Evolutionary conservation across 176 grass and related monocot genomes (phyloP).

Genomic region (Oryza officinalis): DNA sequence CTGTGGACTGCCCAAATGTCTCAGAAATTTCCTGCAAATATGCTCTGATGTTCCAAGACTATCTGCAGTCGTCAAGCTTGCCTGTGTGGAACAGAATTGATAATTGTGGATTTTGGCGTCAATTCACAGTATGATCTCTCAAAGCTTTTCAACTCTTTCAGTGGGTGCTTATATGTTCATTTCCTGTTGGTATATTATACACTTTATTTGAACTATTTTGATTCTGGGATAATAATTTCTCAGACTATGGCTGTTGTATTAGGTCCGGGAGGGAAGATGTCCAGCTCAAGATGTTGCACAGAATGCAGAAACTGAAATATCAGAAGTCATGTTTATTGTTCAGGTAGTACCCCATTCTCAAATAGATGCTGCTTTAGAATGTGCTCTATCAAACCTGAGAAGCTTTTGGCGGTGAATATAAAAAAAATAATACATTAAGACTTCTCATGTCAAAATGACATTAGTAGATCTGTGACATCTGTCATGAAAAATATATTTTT

Average conservation of each 20-base stretch:
- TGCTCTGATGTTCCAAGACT: conserved; percentile 83
- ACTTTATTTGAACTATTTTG: neutral
- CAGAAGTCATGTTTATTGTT: conserved; percentile 96
- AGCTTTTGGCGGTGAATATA: neutral
- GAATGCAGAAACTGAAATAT: conserved; percentile 51
- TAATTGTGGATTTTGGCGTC: conserved; percentile 97
- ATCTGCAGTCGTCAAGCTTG: conserved; percentile 64
- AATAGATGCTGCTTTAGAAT: neutral
- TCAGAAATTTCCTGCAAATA: conserved; percentile 74
- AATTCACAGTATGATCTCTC: conserved; percentile 66
- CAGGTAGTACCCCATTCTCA: conserved; percentile 48
- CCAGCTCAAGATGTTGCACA: conserved; percentile 39
- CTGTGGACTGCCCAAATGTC: conserved; percentile 88
- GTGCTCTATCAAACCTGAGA: neutral
- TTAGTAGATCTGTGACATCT: neutral
- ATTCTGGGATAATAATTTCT: neutral
- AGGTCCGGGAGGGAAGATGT: conserved; percentile 94
- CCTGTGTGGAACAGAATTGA: conserved; percentile 82
- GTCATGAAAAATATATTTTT: neutral
- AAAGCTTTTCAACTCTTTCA: conserved; percentile 26
- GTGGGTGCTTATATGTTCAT: conserved; percentile 13
- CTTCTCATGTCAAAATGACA: neutral
- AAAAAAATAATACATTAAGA: neutral
- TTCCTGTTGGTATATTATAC: neutral
- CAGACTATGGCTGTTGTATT: conserved; percentile 29